phyloP scores from a whole-genome alignment of 2,329 filamentous ascomycete genomes.

The Penicillium sp. region DNA sequence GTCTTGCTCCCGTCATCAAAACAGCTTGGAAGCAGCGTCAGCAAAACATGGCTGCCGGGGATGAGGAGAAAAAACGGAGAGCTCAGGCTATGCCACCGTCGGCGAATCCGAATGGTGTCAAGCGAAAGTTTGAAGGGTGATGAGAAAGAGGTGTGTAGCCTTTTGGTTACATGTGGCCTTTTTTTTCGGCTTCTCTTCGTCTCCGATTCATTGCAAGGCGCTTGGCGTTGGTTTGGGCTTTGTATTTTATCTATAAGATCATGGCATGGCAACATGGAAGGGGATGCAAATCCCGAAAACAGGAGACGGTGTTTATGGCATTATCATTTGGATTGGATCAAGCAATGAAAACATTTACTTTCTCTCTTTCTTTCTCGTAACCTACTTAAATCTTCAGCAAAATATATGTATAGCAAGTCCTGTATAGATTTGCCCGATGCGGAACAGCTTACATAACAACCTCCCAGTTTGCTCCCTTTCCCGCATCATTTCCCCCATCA shows the following conservation, averaged over 20 bases:
- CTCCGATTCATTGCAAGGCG: conserved; percentile 9
- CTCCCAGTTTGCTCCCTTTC: conserved; percentile 7
- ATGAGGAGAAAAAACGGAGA: conserved; percentile 27
- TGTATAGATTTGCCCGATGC: conserved; percentile 3
- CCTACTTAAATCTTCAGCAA: background rate
- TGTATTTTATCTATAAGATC: conserved; percentile 5
- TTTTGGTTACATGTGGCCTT: background rate
- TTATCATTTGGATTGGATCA: background rate
- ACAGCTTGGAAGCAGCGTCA: conserved; percentile 72
- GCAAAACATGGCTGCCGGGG: conserved; percentile 34
- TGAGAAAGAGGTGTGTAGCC: background rate
- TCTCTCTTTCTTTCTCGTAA: background rate
- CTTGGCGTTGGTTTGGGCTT: conserved; percentile 6
- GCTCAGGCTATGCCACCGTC: conserved; percentile 21
- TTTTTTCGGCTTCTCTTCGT: conserved; percentile 7
- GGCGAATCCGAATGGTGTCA: conserved; percentile 37
- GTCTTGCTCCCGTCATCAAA: conserved; percentile 67
- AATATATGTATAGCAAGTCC: background rate
- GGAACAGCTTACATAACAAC: conserved; percentile 8
- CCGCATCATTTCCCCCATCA: conserved; percentile 4
- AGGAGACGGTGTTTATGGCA: background rate
- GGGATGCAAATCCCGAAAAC: background rate
- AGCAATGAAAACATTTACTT: background rate
- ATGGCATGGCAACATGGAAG: conserved; percentile 6
- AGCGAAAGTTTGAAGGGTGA: conserved; percentile 44